Base-by-base conservation (phyloP, 371 early-diverging fungal genomes). In the Circinella minor region DNA sequence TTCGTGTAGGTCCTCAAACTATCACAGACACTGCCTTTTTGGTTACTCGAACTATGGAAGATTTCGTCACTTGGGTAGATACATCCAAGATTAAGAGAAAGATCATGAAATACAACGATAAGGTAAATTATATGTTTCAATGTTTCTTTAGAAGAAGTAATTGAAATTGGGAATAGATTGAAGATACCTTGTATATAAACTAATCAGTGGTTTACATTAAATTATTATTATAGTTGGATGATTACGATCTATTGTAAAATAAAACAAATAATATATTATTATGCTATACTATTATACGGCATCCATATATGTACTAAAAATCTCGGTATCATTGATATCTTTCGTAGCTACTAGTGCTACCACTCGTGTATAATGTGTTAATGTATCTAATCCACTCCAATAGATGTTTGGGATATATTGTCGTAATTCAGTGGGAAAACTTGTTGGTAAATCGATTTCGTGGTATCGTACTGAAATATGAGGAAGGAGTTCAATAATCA, bases 31-130 rank as follows among this genome's bases (percentile, higher is more conserved):
- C 98, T 10, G 97, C 98, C 2, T 98, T 90, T 70, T 75, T 98
- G 65, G 97, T 98, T 9, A 81, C 72, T 71, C 83, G 96, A 43
- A 93, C 91, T 55, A 94, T 98, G 94, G 99, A 99, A 78, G 99
- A 99, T 83, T 99, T 94, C 87, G 94, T 99, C 7, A 97, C 98
- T 6, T 99, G 99, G 99, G 97, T 95, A 13, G 98, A 99, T 75
- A 92, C 95, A 36, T 96, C 97, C 73, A 97, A 96, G 90, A 97
- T 99, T 78, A 98, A 96, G 89, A 87, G 94, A 76, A 98, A 98
- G 93, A 97, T 99, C 74, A 89, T 95, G 81, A 97, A 96, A 79
- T 97, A 96, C 88, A 95, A 96, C 83, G 98, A 96, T 87, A 95
- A 95, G 89, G 93, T 96, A 78, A 80, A 18, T 2, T 46, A 65